Percentiles rank a stretch among this genome's conserved stretches.
These are phyloP conservation scores for Cercospora sp. DNA, from an alignment of 2,329 filamentous ascomycete species.

Conservation along the genomic window DNA sequence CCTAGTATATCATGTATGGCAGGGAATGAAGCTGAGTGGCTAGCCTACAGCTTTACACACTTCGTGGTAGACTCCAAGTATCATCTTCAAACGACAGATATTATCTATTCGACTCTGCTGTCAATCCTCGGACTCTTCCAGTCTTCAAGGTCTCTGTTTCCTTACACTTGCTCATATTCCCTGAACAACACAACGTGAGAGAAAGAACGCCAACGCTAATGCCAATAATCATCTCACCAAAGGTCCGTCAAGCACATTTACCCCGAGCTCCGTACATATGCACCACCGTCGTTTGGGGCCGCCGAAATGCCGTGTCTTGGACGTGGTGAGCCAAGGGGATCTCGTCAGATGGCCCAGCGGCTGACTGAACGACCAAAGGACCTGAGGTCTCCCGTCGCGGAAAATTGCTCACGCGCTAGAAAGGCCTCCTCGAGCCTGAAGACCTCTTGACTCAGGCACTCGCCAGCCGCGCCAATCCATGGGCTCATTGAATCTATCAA, in stretches of 20 bases:
- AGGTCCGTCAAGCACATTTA: background rate
- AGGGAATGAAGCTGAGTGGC: background rate
- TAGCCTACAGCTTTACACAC: background rate
- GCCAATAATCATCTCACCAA: background rate
- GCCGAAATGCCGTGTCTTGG: background rate
- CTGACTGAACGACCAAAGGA: background rate
- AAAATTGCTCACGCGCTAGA: background rate
- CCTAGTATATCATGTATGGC: background rate
- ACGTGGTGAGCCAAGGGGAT: background rate
- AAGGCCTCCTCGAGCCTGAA: background rate
- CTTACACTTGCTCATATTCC: background rate
- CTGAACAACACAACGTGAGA: background rate
- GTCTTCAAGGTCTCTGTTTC: background rate
- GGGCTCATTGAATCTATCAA: background rate
- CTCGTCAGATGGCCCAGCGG: background rate
- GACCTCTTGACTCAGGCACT: background rate
- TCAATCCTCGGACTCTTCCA: background rate
- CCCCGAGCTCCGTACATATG: background rate
- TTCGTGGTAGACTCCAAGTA: background rate
- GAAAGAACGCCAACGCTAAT: background rate
- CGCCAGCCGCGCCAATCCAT: background rate
- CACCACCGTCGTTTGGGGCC: background rate
- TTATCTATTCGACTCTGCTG: background rate
- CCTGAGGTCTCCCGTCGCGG: background rate
- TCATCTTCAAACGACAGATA: background rate